Evolutionary conservation across 2,329 filamentous ascomycete genomes (phyloP).

Genomic region (Metarhizium sp.): DNA sequence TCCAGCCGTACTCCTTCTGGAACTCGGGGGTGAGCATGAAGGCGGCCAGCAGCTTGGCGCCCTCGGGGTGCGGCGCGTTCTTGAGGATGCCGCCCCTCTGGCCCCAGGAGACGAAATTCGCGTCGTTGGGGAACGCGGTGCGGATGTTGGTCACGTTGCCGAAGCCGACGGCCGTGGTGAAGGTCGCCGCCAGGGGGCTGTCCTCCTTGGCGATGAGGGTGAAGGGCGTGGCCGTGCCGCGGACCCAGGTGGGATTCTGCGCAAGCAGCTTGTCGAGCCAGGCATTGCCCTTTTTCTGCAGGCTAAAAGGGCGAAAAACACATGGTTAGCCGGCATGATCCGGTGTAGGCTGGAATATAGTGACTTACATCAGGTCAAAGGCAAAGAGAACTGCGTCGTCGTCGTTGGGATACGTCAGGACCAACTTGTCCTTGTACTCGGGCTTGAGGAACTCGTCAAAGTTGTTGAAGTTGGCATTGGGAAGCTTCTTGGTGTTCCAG

Average conservation of each 20-base stretch:
- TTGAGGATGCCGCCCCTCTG: slow-evolving; percentile 39
- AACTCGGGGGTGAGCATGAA: slow-evolving; percentile 33
- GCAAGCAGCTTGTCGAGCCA: slow-evolving; percentile 38
- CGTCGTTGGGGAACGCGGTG: slow-evolving; percentile 23
- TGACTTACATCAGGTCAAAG: slow-evolving; percentile 36
- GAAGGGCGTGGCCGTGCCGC: slow-evolving; percentile 35
- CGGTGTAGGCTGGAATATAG: no score
- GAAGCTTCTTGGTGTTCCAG: slow-evolving; percentile 26
- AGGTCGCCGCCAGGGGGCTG: slow-evolving; percentile 22
- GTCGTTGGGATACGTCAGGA: slow-evolving; percentile 47
- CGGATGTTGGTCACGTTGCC: slow-evolving; percentile 11
- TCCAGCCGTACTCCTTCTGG: slow-evolving; percentile 23
- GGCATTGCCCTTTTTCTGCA: slow-evolving; percentile 28
- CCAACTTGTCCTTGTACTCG: slow-evolving; percentile 42
- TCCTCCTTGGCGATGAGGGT: slow-evolving; percentile 22
- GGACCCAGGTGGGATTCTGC: slow-evolving; percentile 44
- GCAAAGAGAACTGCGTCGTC: slow-evolving; percentile 45
- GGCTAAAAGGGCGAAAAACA: slow-evolving; percentile 6
- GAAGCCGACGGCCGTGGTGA: slow-evolving; percentile 18
- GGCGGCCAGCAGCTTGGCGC: slow-evolving; percentile 39
- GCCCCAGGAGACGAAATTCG: slow-evolving; percentile 36
- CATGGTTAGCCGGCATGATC: not conserved
- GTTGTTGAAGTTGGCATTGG: slow-evolving; percentile 21
- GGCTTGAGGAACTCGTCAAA: slow-evolving; percentile 36
- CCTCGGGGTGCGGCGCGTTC: slow-evolving; percentile 38